Conservation (phyloP, 2,329 filamentous ascomycete species). For the Cladorrhinum sp. region DNA sequence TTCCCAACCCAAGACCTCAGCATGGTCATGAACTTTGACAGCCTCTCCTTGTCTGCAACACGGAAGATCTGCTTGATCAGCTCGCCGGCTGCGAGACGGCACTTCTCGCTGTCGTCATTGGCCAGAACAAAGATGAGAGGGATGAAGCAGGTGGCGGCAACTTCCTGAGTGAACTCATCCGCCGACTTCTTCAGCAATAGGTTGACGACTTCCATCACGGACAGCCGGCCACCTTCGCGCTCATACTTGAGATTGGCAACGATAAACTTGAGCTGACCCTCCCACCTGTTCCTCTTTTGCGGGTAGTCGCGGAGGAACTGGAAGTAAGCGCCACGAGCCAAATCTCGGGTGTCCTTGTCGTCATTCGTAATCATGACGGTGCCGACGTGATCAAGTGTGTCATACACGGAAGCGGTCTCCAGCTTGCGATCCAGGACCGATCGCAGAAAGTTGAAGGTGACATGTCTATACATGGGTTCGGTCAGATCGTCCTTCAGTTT, state of each 20-base stretch:
- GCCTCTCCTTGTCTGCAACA: slow-evolving; percentile 69
- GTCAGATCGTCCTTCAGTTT: slow-evolving; percentile 86
- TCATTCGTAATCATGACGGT: slow-evolving; percentile 96
- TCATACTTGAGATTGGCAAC: slow-evolving; percentile 89
- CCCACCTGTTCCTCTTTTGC: slow-evolving; percentile 83
- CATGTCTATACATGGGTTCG: slow-evolving; percentile 85
- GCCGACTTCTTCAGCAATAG: slow-evolving; percentile 82
- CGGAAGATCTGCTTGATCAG: slow-evolving; percentile 79
- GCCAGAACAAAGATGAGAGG: slow-evolving; percentile 80
- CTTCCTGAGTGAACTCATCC: slow-evolving; percentile 76
- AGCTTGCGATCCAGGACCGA: slow-evolving; percentile 82
- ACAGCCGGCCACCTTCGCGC: slow-evolving; percentile 81
- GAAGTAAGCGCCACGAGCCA: slow-evolving; percentile 85
- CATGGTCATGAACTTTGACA: slow-evolving; percentile 66
- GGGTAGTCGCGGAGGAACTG: slow-evolving; percentile 95
- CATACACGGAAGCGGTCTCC: slow-evolving; percentile 84
- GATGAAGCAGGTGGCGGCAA: slow-evolving; percentile 77
- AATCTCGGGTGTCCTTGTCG: slow-evolving; percentile 79
- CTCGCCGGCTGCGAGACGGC: slow-evolving; percentile 74
- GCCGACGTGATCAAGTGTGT: slow-evolving; percentile 83
- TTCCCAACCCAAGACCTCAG: slow-evolving; percentile 75
- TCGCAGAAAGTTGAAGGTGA: slow-evolving; percentile 91
- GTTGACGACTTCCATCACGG: slow-evolving; percentile 88
- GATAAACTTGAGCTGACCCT: slow-evolving; percentile 84
- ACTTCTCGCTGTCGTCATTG: slow-evolving; percentile 85